Evolutionary conservation across 2,329 filamentous ascomycete species (phyloP).

Genomic region (Magnaporthiopsis incrustans): DNA sequence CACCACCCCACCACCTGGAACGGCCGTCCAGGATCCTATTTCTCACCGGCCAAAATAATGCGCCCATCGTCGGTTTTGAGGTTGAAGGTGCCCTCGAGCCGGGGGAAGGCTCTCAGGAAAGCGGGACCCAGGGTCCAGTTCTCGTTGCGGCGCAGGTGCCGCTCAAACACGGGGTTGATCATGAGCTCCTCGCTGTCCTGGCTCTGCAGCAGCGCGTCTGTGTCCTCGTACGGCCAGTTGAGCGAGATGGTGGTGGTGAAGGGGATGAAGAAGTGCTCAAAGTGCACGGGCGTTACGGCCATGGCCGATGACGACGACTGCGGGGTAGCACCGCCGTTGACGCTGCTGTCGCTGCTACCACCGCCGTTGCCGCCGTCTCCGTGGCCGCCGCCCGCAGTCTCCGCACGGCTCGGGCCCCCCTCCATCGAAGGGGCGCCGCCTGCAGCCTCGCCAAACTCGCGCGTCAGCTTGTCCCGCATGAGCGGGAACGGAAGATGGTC

Average conservation of each 20-base stretch:
- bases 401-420: constrained; percentile 1
- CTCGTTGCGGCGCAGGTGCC: constrained; percentile 62
- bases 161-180: constrained; percentile 82
- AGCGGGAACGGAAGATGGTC: constrained; percentile 12
- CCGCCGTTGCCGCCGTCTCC: not conserved
- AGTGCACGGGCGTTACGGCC: constrained; percentile 34
- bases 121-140: constrained; percentile 75
- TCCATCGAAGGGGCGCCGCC: constrained; percentile 6
- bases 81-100: constrained; percentile 23
- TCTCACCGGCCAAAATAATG: not conserved
- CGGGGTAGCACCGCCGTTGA: not conserved
- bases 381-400: constrained; percentile 9
- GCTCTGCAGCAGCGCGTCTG: constrained; percentile 57
- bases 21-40: not conserved
- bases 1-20: not conserved
- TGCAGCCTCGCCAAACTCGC: constrained; percentile 13
- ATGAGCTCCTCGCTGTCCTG: constrained; percentile 56
- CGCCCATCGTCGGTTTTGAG: constrained; percentile 5
- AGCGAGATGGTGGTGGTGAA: constrained; percentile 69
- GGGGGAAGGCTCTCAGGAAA: constrained; percentile 60
- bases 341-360: not conserved
- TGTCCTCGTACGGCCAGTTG: constrained; percentile 77
- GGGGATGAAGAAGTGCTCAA: constrained; percentile 77
- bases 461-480: constrained; percentile 10
- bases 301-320: not conserved